Conservation (phyloP, 805 yeast genomes). For the Metschnikowia borealis region DNA sequence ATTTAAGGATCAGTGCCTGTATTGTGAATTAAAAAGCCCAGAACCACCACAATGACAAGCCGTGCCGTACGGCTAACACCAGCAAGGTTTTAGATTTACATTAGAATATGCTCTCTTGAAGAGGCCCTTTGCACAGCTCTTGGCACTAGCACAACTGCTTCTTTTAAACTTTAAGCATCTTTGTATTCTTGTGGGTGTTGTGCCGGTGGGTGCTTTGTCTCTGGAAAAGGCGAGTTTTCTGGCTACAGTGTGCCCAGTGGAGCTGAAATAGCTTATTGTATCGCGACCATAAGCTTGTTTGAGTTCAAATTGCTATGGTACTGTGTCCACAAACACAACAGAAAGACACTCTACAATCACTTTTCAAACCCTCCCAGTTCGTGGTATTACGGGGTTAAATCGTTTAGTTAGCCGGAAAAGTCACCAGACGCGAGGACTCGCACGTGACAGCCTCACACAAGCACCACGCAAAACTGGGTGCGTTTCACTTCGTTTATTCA, state of each 20-base stretch:
- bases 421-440: neutral
- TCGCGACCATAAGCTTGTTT: too few species aligned
- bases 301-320: too few species aligned
- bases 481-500: neutral
- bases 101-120: neutral
- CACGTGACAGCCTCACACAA: constrained; percentile 1
- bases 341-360: too few species aligned
- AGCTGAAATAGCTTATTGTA: too few species aligned
- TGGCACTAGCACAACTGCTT: too few species aligned
- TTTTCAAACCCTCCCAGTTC: too few species aligned
- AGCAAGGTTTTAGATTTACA: neutral
- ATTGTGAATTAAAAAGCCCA: neutral
- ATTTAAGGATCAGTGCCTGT: neutral
- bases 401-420: too few species aligned
- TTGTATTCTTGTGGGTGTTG: neutral
- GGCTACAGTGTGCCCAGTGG: neutral
- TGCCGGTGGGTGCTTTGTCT: neutral
- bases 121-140: too few species aligned
- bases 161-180: neutral
- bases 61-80: neutral
- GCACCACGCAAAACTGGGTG: neutral
- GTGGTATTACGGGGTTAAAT: too few species aligned
- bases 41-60: neutral
- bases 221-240: neutral
- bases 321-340: too few species aligned